Base-by-base conservation (phyloP, 2,329 filamentous ascomycete species). In the Clonostachys solani region DNA sequence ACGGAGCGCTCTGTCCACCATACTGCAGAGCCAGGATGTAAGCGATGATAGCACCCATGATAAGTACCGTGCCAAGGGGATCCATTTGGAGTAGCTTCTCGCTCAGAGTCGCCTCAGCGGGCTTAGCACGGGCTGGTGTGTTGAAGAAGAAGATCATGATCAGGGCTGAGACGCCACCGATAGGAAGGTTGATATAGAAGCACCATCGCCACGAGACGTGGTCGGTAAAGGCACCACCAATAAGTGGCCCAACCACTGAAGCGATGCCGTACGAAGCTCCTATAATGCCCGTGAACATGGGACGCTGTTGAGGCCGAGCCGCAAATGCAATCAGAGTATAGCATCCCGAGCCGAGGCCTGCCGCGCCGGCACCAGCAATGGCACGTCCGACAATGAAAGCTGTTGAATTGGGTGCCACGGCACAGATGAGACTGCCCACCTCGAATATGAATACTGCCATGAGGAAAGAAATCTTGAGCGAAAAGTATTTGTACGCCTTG, bases 11-110 rank as follows among this genome's bases (percentile, higher is more conserved):
- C 35, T 69, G 63, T 6, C 80, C 79, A 15, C 77, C 80, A 72
- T 75, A 82, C 54, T 81, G 73, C 34, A 83, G 63, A 7, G 76
- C 78, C 5, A 83, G 66, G 9, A 83, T 61, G 12, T 81, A 63
- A 51, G 70, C 75, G 50, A 81, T 60, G 41, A 80, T 68, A 33
- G 71, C 68, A 1, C 77, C 74, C 18, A 79, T 66, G 53, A 81
- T 69, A 47, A 78, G 60, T 15, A 59, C 57, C 2, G 71, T 70
- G 19, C 78, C 78, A 8, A 69, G 41, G 9, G 77, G 59, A 53
- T 82, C 78, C 42, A 81, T 64, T 50, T 72, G 66, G 42, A 65
- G 56, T 29, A 79, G 42, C 10, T 73, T 67, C 34, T 57, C 47
- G n/a, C 61, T 12, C 44, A 73, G 55, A 19, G 67, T 56, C 49